Evolutionary conservation across 2,329 filamentous ascomycete genomes (phyloP), one percentile per base, ranked within the genome.

Genomic region (Immersiporthe knoxdaviesiana): DNA sequence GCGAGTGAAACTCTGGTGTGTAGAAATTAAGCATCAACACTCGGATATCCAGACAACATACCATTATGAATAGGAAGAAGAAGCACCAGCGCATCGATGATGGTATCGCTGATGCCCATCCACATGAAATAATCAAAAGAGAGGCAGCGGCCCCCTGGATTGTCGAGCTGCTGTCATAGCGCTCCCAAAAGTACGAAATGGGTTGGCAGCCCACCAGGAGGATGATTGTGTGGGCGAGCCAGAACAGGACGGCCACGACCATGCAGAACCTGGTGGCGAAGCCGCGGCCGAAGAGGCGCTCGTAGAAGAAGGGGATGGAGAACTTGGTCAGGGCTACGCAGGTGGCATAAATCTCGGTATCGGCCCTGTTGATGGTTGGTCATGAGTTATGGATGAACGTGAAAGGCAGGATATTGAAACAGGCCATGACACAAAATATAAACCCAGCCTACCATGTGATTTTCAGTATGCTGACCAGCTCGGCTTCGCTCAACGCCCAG

Each of bases 261-360:
- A 18, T 41, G 27, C 32, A 65, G 32, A 58, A 32, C 2, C 32
- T 58, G 12, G 27, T 35, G 6, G 37, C n/a, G 18, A 30, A 44
- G 50, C 37, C 35, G 35, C 44, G 39, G 39, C 35, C 30, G 18
- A 59, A 59, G 27, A 65, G 35, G 14, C 63, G 32, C 14, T 41
- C 24, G 24, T 65, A 58, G 47, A 58, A 65, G 50, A 65, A 35
- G 30, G 59, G 63, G 52, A 65, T 59, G 4, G 63, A 65, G 4
- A 65, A 24, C 35, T 65, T 65, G 32, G 63, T 59, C 24, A 44
- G 4, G 6, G 63, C 41, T 12, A 56, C 50, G 50, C 39, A 10
- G 35, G 35, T 44, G 16, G 63, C 63, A 39, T 56, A 65, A 16
- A 65, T 41, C 21, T 50, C n/a, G 27, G n/a, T 41, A 30, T 58